Evolutionary conservation across 345 rosid genomes (phyloP), one percentile per base, ranked within the genome.

Genomic region (Punica granatum): DNA sequence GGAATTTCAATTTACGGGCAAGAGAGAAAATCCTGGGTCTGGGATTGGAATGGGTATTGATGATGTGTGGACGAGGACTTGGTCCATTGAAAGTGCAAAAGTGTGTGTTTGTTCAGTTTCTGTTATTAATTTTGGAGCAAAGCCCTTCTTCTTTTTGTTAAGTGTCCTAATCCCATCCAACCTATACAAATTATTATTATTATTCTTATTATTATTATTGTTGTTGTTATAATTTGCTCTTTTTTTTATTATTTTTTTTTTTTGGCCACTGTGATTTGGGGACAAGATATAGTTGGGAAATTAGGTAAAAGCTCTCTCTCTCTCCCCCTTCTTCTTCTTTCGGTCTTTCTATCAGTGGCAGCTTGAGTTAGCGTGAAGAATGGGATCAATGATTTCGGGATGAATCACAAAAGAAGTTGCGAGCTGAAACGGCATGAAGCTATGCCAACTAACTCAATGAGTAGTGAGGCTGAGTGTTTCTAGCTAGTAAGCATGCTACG

Each of bases 381-480:
- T 67, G 49, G 70, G 63, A 69, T 71, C 76, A 77, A 71, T 73
- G 78, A 74, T 74, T 69, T 51, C 75, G 66, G 36, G 65, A n/a
- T 68, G 46, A 28, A 56, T 56, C 59, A 71, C 68, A 18, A 60
- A 51, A 61, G 42, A 53, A 48, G 37, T 5, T 37, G 46, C 37
- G 13, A 37, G 48, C 48, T n/a, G 8, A 37, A n/a, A 63, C 37
- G 46, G 66, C 18, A 39, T 25, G 48, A 39, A 36, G 32, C 16
- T 10, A 5, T 37, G 32, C 33, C 32, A 16, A 63, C 21, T 36
- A 36, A 3, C 31, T 23, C 26, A n/a, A n/a, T n/a, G n/a, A n/a
- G n/a, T n/a, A n/a, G n/a, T n/a, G n/a, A n/a, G n/a, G n/a, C n/a
- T n/a, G n/a, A n/a, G n/a, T n/a, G n/a, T n/a, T n/a, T n/a, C n/a